These are phyloP conservation scores for Phoenix roebelenii DNA, from an alignment of 176 grass and related monocot species.

Conservation along the genomic window DNA sequence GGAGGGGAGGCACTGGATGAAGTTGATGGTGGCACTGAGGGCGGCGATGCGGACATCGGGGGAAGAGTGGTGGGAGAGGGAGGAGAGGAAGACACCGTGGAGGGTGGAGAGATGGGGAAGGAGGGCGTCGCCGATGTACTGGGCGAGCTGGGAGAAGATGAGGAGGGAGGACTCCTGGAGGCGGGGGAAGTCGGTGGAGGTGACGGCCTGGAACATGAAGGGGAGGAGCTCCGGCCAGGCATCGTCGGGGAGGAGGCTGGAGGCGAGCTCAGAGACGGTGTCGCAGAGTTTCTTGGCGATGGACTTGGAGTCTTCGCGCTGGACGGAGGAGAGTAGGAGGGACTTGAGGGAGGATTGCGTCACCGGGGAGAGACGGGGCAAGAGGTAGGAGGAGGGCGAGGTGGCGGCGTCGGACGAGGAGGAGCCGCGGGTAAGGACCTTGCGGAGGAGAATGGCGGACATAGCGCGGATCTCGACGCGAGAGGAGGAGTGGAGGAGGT, in stretches of 20 bases:
- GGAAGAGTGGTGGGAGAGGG: conserved; percentile 59
- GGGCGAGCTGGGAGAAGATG: conserved; percentile 59
- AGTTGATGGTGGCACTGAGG: conserved; percentile 58
- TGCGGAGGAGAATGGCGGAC: conserved; percentile 65
- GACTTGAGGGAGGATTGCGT: conserved; percentile 53
- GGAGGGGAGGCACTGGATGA: conserved; percentile 77
- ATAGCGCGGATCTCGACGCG: conserved; percentile 48
- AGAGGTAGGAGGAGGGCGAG: conserved; percentile 20
- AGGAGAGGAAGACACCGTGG: conserved; percentile 53
- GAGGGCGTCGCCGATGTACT: conserved; percentile 68
- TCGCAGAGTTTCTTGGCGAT: conserved; percentile 92
- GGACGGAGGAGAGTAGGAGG: conserved; percentile 51
- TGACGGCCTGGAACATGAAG: conserved; percentile 65
- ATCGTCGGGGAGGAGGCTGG: conserved; percentile 55
- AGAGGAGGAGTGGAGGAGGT: conserved; percentile 39
- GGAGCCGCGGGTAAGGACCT: conserved; percentile 42
- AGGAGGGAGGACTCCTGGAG: conserved; percentile 82
- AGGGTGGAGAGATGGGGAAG: conserved; percentile 72
- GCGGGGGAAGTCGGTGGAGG: conserved; percentile 27
- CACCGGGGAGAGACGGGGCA: conserved; percentile 48
- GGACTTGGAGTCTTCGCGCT: conserved; percentile 52
- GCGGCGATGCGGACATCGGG: conserved; percentile 90
- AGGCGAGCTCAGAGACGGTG: conserved; percentile 68
- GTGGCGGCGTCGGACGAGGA: conserved; percentile 6
- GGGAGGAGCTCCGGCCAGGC: conserved; percentile 75